Percentiles rank a stretch among this genome's conserved stretches.
Conservation (phyloP, 768 basidiomycete genomes). For the Tulasnella sp. region DNA sequence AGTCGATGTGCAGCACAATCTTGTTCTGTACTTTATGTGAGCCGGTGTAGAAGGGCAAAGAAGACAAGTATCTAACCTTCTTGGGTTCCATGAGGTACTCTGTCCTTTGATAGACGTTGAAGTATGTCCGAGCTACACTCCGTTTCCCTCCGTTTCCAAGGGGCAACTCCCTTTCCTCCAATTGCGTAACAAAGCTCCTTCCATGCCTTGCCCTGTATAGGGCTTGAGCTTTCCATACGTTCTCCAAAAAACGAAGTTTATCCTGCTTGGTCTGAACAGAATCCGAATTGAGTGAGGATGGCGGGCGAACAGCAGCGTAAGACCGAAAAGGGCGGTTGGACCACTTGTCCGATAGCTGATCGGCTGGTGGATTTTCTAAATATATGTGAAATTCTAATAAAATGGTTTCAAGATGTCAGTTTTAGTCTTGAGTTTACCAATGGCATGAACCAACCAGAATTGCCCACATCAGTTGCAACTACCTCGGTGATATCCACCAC, state of each 20-base stretch:
- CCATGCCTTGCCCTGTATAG: conserved; percentile 58
- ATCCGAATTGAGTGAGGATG: conserved; percentile 50
- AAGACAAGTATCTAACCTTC: conserved; percentile 41
- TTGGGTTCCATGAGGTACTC: conserved; percentile 63
- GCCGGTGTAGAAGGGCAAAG: not conserved
- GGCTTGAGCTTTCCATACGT: conserved; percentile 81
- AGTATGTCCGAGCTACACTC: conserved; percentile 69
- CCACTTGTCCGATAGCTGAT: conserved; percentile 70
- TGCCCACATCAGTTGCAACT: conserved; percentile 63
- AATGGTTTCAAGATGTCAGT: not conserved
- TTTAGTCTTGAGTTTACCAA: conserved; percentile 16
- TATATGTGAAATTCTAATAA: conserved; percentile 68
- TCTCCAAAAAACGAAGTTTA: conserved; percentile 75
- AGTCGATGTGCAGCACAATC: conserved; percentile 77
- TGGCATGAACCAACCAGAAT: conserved; percentile 45
- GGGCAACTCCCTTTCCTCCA: conserved; percentile 39
- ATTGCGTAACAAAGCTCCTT: conserved; percentile 56
- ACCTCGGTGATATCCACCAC: conserved; percentile 76
- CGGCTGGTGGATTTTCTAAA: conserved; percentile 67
- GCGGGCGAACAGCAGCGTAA: conserved; percentile 64
- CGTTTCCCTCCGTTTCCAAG: conserved; percentile 49
- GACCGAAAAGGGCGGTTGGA: conserved; percentile 73
- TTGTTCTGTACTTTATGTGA: conserved; percentile 46
- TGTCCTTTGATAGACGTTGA: conserved; percentile 74
- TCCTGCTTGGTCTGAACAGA: conserved; percentile 48